Base-by-base conservation (phyloP, 208 protist species). In the Strigomonas culicis region DNA sequence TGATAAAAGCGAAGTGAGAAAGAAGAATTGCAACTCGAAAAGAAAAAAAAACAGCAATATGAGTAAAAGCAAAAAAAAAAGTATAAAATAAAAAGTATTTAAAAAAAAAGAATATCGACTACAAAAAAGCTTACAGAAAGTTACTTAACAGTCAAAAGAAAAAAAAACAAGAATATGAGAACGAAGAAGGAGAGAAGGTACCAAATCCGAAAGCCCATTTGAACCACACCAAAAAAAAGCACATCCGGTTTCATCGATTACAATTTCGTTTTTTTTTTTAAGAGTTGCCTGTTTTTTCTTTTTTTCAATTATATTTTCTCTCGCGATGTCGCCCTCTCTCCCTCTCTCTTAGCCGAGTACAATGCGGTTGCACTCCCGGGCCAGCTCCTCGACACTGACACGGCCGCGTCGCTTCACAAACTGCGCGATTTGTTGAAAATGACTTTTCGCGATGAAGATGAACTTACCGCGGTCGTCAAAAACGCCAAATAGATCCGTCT, bases 401-500 rank as follows among this genome's bases (percentile, higher is more conserved):
- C 84, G 82, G 0, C 83, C 87, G 21, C 83, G 79, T 49, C 72
- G 72, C 4, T 70, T 36, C 10, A 93, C 73, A 43, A 93, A 90
- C 39, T 76, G 60, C 21, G 83, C 84, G 2, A 93, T 67, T 56
- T 74, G 59, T 15, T 47, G 47, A 44, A 77, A 87, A 44, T 90
- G 77, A 59, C 69, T 63, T 24, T 85, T 75, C 3, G 78, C 64
- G 31, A 93, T 70, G 8, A 89, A 74, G 3, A 90, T 55, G 61
- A 83, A 90, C 74, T 90, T 88, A n/a, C 87, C 84, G n/a, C 84
- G 73, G 24, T 93, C 87, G 64, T 93, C 84, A 63, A 93, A 89
- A 0, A 90, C 83, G 24, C 87, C 83, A 41, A 70, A 77, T 17
- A 90, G 69, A 19, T 31, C 31, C n/a, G n/a, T n/a, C 11, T 82